Percentiles rank a stretch among this genome's conserved stretches.
Evolutionary conservation across 306 rosid genomes (phyloP).

Genomic region (Cicer cuneatum): DNA sequence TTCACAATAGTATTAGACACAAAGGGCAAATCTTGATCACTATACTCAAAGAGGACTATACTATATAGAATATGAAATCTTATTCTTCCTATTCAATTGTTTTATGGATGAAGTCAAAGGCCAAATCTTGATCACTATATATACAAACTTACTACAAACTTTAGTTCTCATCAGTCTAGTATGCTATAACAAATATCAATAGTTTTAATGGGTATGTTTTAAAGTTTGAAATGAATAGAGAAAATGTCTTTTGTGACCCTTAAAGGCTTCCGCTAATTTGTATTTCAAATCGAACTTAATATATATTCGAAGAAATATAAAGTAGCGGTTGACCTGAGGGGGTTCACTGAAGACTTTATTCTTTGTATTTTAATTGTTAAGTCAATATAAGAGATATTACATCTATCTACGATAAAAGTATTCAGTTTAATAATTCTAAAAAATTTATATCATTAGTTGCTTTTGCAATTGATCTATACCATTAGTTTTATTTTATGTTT

Average conservation of each 20-base stretch:
- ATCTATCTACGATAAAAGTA: background rate
- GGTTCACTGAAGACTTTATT: conserved; percentile 15
- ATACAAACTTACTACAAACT: background rate
- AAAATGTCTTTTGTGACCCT: conserved; percentile 34
- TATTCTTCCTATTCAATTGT: background rate
- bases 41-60: too few species aligned
- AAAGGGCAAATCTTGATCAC: background rate
- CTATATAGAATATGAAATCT: background rate
- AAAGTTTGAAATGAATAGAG: background rate
- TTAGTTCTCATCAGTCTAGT: conserved; percentile 9
- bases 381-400: background rate
- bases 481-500: too few species aligned
- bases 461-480: too few species aligned
- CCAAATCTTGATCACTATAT: background rate
- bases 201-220: background rate
- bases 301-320: background rate
- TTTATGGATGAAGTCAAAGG: background rate
- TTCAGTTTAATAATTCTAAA: too few species aligned
- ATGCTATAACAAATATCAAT: background rate
- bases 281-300: conserved; percentile 6
- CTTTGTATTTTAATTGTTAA: background rate
- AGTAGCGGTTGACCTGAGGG: conserved; percentile 20
- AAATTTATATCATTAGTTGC: too few species aligned
- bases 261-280: conserved; percentile 34
- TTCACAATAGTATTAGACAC: background rate